Conservation (phyloP, 176 grass and related monocot species). For the Aegilops bicornis region DNA sequence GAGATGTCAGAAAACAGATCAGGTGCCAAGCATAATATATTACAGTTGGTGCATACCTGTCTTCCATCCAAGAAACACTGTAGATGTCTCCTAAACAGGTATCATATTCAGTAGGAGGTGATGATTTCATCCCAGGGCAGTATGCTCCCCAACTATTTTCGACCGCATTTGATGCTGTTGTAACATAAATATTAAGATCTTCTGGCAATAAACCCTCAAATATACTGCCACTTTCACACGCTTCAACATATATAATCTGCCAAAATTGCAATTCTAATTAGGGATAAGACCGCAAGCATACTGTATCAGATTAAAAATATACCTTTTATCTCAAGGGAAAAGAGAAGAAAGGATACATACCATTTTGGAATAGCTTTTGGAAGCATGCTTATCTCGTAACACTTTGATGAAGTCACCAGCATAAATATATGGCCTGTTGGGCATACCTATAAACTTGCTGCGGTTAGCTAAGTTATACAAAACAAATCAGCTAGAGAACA, state of each 20-base stretch:
- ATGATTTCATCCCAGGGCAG: constrained; percentile 62
- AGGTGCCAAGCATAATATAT: neutral
- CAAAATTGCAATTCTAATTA: constrained; percentile 15
- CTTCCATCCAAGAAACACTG: constrained; percentile 97
- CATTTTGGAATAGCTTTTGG: constrained; percentile 84
- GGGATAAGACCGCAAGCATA: neutral
- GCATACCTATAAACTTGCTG: constrained; percentile 61
- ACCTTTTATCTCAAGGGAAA: neutral
- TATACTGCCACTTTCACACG: constrained; percentile 97
- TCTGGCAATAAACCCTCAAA: constrained; percentile 84
- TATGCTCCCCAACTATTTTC: constrained; percentile 93
- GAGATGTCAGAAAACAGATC: neutral
- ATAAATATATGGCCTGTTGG: constrained; percentile 70
- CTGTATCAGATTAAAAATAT: neutral
- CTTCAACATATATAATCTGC: constrained; percentile 93
- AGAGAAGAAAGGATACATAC: constrained; percentile 11
- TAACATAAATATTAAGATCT: constrained; percentile 79
- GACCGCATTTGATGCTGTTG: constrained; percentile 70
- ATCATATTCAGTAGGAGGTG: constrained; percentile 67
- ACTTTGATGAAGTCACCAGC: constrained; percentile 83
- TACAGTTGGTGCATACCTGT: constrained; percentile 55
- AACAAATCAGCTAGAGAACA: neutral
- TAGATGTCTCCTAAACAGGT: constrained; percentile 92
- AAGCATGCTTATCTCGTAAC: constrained; percentile 76
- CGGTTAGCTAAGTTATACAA: constrained; percentile 16